A percentile compares a stretch with the other conserved stretches of the same genome.
Conservation (phyloP, 106 monocot genomes). For the Dioscorea zingiberensis region DNA sequence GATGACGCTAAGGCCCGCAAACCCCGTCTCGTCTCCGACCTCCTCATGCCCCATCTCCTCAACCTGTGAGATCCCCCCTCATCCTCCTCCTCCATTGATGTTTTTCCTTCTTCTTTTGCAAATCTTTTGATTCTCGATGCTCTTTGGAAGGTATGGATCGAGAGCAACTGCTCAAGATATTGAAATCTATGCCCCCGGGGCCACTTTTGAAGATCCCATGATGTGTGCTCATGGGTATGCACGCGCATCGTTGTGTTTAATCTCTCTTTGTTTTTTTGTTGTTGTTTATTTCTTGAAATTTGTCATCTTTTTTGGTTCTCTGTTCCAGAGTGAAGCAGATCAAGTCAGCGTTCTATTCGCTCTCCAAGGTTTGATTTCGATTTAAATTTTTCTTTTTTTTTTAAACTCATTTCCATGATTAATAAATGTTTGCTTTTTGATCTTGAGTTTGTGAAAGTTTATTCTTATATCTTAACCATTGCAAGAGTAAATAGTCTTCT, state of each 20-base stretch:
- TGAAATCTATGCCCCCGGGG: conserved; percentile 65
- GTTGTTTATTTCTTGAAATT: no score
- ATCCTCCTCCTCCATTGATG: conserved; percentile 15
- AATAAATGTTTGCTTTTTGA: no score
- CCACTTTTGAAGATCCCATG: conserved; percentile 71
- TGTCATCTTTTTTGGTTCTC: neutral
- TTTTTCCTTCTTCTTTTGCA: neutral
- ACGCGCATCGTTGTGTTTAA: no score
- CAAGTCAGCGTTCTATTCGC: conserved; percentile 66
- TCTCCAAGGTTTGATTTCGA: conserved; percentile 39
- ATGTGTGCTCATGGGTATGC: conserved; percentile 63
- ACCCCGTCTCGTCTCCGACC: conserved; percentile 5
- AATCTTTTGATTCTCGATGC: no score
- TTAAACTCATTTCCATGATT: neutral
- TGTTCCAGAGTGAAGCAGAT: conserved; percentile 59
- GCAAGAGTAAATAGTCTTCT: no score
- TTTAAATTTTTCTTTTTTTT: neutral
- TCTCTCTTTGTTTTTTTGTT: no score
- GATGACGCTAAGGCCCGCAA: neutral
- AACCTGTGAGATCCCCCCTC: conserved; percentile 17
- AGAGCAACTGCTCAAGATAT: conserved; percentile 58
- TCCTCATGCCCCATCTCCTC: conserved; percentile 42
- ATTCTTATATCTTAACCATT: no score
- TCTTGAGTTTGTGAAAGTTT: no score
- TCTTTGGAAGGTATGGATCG: conserved; percentile 40